phyloP scores from a whole-genome alignment of 139 green algal species.

The Chlamydomonas eustigma region DNA sequence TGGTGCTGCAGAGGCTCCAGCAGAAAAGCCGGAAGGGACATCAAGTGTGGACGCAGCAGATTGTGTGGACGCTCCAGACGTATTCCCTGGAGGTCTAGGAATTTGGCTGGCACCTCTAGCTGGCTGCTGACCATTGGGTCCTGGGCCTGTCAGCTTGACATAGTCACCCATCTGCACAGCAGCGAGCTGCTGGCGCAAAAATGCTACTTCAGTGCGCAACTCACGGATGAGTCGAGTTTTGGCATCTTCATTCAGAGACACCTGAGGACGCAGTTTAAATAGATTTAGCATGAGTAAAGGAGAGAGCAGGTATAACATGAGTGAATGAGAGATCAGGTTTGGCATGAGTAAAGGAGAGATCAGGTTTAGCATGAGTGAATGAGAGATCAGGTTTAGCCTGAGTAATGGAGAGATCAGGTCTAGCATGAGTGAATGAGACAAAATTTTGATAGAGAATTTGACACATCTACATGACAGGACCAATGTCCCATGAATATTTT shows the following conservation, averaged over 20 bases:
- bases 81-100: not conserved
- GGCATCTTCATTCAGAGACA: slow-evolving; percentile 54
- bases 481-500: too few species aligned
- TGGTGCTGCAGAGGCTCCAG: not conserved
- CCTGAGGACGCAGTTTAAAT: too few species aligned
- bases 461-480: too few species aligned
- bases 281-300: too few species aligned
- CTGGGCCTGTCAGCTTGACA: not conserved
- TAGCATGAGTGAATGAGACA: too few species aligned
- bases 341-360: too few species aligned
- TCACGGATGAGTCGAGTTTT: slow-evolving; percentile 47
- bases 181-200: slow-evolving; percentile 41
- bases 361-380: too few species aligned
- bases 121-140: not conserved
- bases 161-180: not conserved
- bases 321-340: too few species aligned
- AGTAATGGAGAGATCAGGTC: too few species aligned
- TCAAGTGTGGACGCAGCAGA: not conserved
- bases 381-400: too few species aligned
- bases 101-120: not conserved
- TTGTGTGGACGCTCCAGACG: not conserved
- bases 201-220: slow-evolving; percentile 41
- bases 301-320: too few species aligned
- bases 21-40: not conserved
- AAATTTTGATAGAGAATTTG: too few species aligned